phyloP scores from a whole-genome alignment of 106 monocot genomes.

The Phalaenopsis equestris region DNA sequence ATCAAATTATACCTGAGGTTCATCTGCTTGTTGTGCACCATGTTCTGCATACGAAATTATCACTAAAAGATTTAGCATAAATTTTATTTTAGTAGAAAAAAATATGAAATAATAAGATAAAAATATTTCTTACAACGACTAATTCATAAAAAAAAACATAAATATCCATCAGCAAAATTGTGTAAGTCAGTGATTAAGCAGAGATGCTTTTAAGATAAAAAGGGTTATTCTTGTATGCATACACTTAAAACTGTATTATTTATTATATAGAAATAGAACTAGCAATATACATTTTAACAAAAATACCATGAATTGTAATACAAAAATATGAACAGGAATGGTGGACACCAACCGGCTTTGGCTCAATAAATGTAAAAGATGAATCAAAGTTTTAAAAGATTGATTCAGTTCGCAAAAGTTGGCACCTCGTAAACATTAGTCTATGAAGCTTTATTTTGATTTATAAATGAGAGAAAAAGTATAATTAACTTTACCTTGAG shows the following conservation, averaged over 20 bases:
- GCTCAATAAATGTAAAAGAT: neutral
- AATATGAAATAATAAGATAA: neutral
- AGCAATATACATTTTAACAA: neutral
- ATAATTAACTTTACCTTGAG: slow-evolving; percentile 38
- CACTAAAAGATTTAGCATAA: neutral
- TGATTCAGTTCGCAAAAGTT: neutral
- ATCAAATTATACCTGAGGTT: neutral
- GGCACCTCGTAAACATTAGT: neutral
- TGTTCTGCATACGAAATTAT: neutral
- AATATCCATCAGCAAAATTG: neutral
- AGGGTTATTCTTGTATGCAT: neutral
- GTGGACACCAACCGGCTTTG: neutral
- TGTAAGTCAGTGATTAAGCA: neutral
- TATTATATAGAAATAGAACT: neutral
- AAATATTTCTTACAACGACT: neutral
- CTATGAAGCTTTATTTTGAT: neutral
- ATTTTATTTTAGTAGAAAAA: neutral
- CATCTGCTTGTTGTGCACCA: neutral
- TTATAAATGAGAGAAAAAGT: neutral
- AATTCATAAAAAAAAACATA: neutral
- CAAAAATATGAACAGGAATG: neutral
- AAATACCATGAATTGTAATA: neutral
- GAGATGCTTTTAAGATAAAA: neutral
- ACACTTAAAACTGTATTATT: neutral
- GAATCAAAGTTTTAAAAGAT: neutral